Conservation (phyloP, 1,284 basidiomycete species). For the Ganoderma multipileum region DNA sequence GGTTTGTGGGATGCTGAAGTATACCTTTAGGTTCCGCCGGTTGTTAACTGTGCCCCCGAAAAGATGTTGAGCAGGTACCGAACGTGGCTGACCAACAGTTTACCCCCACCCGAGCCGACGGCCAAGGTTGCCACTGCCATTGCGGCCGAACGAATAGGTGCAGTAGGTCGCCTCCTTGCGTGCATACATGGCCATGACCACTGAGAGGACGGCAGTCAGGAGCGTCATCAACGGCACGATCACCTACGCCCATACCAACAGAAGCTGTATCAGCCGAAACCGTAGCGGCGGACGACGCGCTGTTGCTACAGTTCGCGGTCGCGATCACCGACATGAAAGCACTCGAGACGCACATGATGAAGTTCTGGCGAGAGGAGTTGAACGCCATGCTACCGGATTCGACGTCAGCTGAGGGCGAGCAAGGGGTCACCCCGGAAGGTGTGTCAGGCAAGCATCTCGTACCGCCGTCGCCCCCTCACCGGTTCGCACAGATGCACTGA, state of each 20-base stretch:
- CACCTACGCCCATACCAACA: constrained; percentile 56
- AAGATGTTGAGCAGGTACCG: constrained; percentile 82
- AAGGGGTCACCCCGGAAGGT: constrained; percentile 62
- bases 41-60: not conserved
- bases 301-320: constrained; percentile 66
- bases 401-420: constrained; percentile 34
- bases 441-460: constrained; percentile 5
- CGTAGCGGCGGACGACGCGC: constrained; percentile 62
- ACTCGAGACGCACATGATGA: constrained; percentile 56
- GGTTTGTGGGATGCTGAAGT: constrained; percentile 47
- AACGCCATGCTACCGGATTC: constrained; percentile 60
- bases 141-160: constrained; percentile 45
- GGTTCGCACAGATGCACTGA: constrained; percentile 58
- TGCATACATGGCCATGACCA: not conserved
- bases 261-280: constrained; percentile 62
- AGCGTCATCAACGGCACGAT: constrained; percentile 44
- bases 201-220: constrained; percentile 5
- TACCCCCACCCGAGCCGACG: constrained; percentile 48
- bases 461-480: not conserved
- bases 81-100: constrained; percentile 69
- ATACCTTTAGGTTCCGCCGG: not conserved
- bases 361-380: constrained; percentile 74
- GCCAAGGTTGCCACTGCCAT: constrained; percentile 39
- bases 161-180: constrained; percentile 9
- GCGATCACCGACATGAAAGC: constrained; percentile 69